Evolutionary conservation across 495 filamentous ascomycete genomes (phyloP), one percentile per base, ranked within the genome.

Genomic region (Aspergillus homomorphus): DNA sequence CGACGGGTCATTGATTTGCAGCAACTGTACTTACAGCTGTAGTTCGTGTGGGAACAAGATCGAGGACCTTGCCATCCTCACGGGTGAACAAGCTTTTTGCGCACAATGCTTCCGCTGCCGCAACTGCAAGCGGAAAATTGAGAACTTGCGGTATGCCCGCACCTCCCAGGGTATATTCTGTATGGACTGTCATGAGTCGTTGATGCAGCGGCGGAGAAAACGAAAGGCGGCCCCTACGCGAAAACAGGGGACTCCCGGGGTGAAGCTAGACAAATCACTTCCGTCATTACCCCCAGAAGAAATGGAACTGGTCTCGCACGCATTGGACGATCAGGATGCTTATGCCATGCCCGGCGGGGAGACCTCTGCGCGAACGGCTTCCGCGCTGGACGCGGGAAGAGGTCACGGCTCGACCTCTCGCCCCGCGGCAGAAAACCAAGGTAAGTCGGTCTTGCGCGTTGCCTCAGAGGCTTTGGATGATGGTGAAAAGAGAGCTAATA

Each of bases 161-260:
- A 99, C 95, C 0, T 97, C 95, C 12, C 94, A 97, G 70, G 95
- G 95, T 41, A 99, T 98, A 52, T 98, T 99, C 70, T 99, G 95
- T 79, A 99, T 99, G 95, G 92, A 88, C 68, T 99, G 95, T 69
- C 95, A 99, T 69, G 95, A 99, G 68, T 92, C 90, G n/a, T 74
- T 99, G 28, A 99, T 99, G 95, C 91, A 94, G 48, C 80, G 95
- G 57, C 82, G 95, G 63, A 84, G 91, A 56, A 99, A 89, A 72
- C 83, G 81, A 54, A 75, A 83, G 3, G 76, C 81, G 26, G 66
- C 74, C 59, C 74, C 84, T 62, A 76, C 81, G 45, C 59, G 69
- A 54, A 87, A 86, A 65, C 77, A 82, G 56, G 75, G 81, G 3
- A 63, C 72, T 9, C 86, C 54, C 65, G 80, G 46, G 79, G 83